Evolutionary conservation across 1,284 basidiomycete species (phyloP).

Genomic region (Rhodotorula mucilaginosa): DNA sequence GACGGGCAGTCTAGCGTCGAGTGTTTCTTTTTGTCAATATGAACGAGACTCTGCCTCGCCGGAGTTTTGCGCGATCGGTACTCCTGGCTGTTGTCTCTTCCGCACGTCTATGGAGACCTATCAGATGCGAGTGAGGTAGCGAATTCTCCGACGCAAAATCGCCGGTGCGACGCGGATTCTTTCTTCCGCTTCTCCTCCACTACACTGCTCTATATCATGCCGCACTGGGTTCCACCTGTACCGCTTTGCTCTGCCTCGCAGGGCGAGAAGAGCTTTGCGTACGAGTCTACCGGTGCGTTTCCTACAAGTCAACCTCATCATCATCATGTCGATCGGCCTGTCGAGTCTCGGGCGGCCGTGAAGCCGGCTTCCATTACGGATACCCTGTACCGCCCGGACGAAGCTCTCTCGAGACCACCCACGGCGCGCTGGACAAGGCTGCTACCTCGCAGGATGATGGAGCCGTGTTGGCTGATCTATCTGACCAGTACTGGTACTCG

Average conservation of each 20-base stretch:
- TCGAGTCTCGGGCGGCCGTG: no score
- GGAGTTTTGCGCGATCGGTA: no score
- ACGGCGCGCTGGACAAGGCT: not conserved
- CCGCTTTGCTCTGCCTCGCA: conserved; percentile 37
- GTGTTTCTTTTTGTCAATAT: not conserved
- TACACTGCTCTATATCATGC: conserved; percentile 5
- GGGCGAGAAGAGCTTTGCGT: conserved; percentile 28
- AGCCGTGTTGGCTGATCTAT: not conserved
- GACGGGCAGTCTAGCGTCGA: conserved; percentile 18
- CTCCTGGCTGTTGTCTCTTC: no score
- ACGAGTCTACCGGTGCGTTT: conserved; percentile 34
- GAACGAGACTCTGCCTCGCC: no score
- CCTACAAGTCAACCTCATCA: not conserved
- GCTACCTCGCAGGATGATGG: not conserved
- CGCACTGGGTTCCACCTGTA: conserved; percentile 31
- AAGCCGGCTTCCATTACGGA: no score
- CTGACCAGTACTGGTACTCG: conserved; percentile 48
- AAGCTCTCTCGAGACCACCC: not conserved
- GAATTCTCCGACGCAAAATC: no score
- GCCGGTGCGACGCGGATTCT: no score
- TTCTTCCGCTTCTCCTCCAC: not conserved
- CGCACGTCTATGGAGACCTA: no score
- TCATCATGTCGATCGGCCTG: not conserved
- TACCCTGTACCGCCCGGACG: not conserved
- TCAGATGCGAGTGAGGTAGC: no score